Evolutionary conservation across 352 stramenopile species (phyloP).

Genomic region (Phytophthora europaea): DNA sequence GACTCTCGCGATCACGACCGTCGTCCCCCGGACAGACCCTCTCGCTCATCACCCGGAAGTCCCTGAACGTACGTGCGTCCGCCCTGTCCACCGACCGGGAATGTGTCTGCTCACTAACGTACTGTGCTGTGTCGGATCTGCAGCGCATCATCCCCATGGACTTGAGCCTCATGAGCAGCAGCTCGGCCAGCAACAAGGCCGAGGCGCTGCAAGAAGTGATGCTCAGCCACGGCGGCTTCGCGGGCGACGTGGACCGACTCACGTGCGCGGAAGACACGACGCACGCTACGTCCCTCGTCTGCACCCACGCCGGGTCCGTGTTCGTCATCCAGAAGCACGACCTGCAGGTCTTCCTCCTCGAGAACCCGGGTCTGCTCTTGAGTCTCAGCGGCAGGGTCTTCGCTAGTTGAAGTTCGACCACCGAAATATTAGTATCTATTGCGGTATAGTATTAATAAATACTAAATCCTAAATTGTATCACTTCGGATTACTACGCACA

Average conservation of each 20-base stretch:
- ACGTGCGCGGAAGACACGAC: conserved; percentile 59
- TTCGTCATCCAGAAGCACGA: conserved; percentile 78
- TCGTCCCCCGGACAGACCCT: conserved; percentile 32
- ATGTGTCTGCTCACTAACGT: conserved; percentile 13
- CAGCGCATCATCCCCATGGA: conserved; percentile 73
- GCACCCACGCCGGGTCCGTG: conserved; percentile 57
- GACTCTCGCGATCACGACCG: conserved; percentile 25
- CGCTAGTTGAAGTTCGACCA: conserved; percentile 40
- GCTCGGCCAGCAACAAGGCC: conserved; percentile 26
- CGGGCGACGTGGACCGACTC: conserved; percentile 80
- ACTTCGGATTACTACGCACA: neutral
- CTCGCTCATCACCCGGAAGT: conserved; percentile 38
- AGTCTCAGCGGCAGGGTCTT: conserved; percentile 72
- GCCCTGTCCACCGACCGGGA: neutral
- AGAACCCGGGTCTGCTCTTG: conserved; percentile 83
- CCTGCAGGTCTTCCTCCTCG: conserved; percentile 73
- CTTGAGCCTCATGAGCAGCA: conserved; percentile 47
- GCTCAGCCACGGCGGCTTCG: conserved; percentile 67
- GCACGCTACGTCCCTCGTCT: conserved; percentile 73
- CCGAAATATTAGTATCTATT: conserved; percentile 12
- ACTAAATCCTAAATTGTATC: neutral
- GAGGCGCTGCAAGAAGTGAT: conserved; percentile 45
- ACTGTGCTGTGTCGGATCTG: conserved; percentile 5
- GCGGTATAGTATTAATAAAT: neutral
- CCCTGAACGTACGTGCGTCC: conserved; percentile 61